A percentile compares a stretch with the other conserved stretches of the same genome.
These are phyloP conservation scores for Isatis tinctoria DNA, from an alignment of 345 rosid genomes.

Conservation along the genomic window DNA sequence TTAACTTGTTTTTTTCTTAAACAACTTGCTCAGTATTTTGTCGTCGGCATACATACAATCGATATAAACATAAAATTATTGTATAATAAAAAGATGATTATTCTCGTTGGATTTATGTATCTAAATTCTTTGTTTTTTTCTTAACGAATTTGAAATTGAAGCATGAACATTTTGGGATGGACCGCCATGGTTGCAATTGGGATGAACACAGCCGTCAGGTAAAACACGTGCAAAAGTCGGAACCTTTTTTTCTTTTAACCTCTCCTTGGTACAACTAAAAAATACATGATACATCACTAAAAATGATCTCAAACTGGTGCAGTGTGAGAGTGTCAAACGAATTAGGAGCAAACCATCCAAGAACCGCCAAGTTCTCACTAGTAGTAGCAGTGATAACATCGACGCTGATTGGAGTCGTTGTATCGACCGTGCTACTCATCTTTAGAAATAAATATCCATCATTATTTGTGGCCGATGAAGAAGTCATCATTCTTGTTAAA, in stretches of 20 bases:
- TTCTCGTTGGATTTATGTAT: neutral
- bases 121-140: neutral
- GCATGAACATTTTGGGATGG: slow-evolving; percentile 86
- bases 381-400: slow-evolving; percentile 65
- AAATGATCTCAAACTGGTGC: slow-evolving; percentile 12
- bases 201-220: slow-evolving; percentile 86
- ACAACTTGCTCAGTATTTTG: neutral
- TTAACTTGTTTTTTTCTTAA: neutral
- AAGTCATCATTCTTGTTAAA: slow-evolving; percentile 48
- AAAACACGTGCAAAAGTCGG: neutral
- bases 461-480: slow-evolving; percentile 50
- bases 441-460: slow-evolving; percentile 49
- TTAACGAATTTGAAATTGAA: slow-evolving; percentile 8
- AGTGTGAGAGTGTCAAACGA: slow-evolving; percentile 91
- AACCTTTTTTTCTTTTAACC: neutral
- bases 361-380: slow-evolving; percentile 59
- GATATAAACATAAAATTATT: neutral
- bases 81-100: neutral
- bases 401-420: slow-evolving; percentile 40
- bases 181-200: slow-evolving; percentile 72
- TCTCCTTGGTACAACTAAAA: neutral
- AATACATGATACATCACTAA: no score
- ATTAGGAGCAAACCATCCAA: slow-evolving; percentile 74
- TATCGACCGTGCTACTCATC: slow-evolving; percentile 43
- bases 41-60: neutral